phyloP scores from a whole-genome alignment of 257 asterid species.

The Henckelia pumila region DNA sequence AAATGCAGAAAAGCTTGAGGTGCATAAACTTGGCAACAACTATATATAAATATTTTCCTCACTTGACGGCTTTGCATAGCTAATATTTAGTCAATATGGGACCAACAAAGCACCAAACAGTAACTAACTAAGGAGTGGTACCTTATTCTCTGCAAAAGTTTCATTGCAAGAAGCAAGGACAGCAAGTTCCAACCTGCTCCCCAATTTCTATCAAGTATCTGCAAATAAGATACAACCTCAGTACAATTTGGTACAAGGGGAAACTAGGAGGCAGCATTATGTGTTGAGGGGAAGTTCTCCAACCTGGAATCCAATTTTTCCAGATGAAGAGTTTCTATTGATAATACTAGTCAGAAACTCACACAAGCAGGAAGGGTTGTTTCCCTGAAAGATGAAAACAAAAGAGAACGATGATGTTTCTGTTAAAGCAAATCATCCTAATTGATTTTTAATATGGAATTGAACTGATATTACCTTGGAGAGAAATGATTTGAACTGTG shows the following conservation, averaged over 20 bases:
- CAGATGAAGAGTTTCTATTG: slow-evolving; percentile 51
- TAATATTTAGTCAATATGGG: background rate
- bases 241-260: slow-evolving; percentile 20
- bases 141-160: slow-evolving; percentile 78
- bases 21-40: background rate
- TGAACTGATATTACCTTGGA: slow-evolving; percentile 52
- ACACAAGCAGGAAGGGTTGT: slow-evolving; percentile 88
- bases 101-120: background rate
- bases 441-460: background rate
- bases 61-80: background rate
- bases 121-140: slow-evolving; percentile 15
- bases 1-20: slow-evolving; percentile 9
- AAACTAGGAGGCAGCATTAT: slow-evolving; percentile 10
- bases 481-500: slow-evolving; percentile 88
- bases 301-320: slow-evolving; percentile 76
- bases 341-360: slow-evolving; percentile 74
- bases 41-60: background rate
- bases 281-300: slow-evolving; percentile 32
- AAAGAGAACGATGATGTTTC: background rate
- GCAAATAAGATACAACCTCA: slow-evolving; percentile 37
- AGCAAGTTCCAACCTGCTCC: slow-evolving; percentile 98
- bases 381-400: slow-evolving; percentile 51
- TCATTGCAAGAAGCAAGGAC: slow-evolving; percentile 78
- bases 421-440: slow-evolving; percentile 21
- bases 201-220: slow-evolving; percentile 94